Conservation (phyloP, 2,329 filamentous ascomycete species). For the Nothomitra cinnamomea region DNA sequence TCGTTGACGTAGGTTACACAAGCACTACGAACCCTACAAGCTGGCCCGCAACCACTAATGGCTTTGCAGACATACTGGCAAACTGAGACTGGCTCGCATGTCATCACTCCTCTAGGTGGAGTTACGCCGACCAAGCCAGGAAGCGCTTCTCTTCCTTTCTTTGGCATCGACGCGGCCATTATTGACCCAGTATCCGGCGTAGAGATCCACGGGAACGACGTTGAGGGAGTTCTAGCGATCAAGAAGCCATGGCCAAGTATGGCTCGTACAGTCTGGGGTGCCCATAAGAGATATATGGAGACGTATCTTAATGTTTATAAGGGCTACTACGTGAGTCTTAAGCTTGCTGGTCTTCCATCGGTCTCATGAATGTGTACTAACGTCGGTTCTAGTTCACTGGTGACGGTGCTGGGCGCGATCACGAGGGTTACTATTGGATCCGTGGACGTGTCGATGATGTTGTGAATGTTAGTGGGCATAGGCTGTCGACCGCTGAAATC, state of each 20-base stretch:
- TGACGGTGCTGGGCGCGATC: slow-evolving; percentile 87
- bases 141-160: slow-evolving; percentile 90
- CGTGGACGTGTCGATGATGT: slow-evolving; percentile 96
- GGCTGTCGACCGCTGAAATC: slow-evolving; percentile 92
- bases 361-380: slow-evolving; percentile 27
- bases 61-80: slow-evolving; percentile 84
- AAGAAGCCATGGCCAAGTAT: slow-evolving; percentile 98
- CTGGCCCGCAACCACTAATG: slow-evolving; percentile 8
- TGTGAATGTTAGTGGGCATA: slow-evolving; percentile 92
- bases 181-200: slow-evolving; percentile 91
- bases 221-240: slow-evolving; percentile 91
- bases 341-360: not conserved
- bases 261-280: slow-evolving; percentile 93
- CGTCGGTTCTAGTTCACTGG: slow-evolving; percentile 51
- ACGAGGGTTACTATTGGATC: slow-evolving; percentile 99
- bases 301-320: slow-evolving; percentile 97
- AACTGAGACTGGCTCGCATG: slow-evolving; percentile 93
- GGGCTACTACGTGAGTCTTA: slow-evolving; percentile 70
- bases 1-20: slow-evolving; percentile 67
- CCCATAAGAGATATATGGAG: slow-evolving; percentile 97
- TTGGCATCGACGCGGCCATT: slow-evolving; percentile 93
- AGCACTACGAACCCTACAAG: not conserved
- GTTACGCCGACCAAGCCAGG: slow-evolving; percentile 94
- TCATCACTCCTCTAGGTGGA: slow-evolving; percentile 84
- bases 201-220: slow-evolving; percentile 87